Conservation (phyloP, 805 yeast genomes). For the Lachancea waltii region DNA sequence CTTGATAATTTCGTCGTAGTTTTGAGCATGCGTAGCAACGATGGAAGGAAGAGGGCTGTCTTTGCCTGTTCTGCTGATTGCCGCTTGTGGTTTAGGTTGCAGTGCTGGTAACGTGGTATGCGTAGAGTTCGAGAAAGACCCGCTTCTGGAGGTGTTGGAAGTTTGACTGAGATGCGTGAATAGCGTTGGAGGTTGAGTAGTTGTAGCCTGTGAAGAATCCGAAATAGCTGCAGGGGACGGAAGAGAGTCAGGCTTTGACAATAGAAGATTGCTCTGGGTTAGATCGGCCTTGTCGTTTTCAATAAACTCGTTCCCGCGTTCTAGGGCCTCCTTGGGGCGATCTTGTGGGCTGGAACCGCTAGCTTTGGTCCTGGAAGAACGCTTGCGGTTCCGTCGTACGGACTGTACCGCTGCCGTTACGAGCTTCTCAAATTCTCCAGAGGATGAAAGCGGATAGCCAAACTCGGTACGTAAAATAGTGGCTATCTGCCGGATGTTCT, state of each 20-base stretch:
- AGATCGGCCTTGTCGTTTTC: too few species aligned
- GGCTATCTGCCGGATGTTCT: constrained; percentile 72
- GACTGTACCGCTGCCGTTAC: constrained; percentile 93
- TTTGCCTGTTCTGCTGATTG: constrained; percentile 1
- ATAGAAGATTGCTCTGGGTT: too few species aligned
- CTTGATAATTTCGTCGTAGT: constrained; percentile 24
- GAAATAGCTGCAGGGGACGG: too few species aligned
- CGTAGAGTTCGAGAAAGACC: too few species aligned
- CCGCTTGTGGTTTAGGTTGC: constrained; percentile 10
- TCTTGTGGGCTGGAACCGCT: too few species aligned
- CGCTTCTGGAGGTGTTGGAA: too few species aligned
- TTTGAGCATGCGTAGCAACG: constrained; percentile 14
- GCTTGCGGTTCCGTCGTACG: constrained; percentile 78
- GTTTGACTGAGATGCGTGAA: too few species aligned
- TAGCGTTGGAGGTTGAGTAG: constrained; percentile 2
- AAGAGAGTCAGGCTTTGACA: too few species aligned
- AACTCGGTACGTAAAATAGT: constrained; percentile 71
- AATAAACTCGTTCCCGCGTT: too few species aligned
- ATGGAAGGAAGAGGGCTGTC: constrained; percentile 7
- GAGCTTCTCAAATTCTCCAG: constrained; percentile 76
- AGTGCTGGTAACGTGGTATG: constrained; percentile 7
- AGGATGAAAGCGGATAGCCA: constrained; percentile 50
- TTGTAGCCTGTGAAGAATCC: too few species aligned
- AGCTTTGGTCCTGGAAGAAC: constrained; percentile 41
- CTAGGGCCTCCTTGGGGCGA: too few species aligned